phyloP scores from a whole-genome alignment of 306 rosid genomes.

The Delonix regia region DNA sequence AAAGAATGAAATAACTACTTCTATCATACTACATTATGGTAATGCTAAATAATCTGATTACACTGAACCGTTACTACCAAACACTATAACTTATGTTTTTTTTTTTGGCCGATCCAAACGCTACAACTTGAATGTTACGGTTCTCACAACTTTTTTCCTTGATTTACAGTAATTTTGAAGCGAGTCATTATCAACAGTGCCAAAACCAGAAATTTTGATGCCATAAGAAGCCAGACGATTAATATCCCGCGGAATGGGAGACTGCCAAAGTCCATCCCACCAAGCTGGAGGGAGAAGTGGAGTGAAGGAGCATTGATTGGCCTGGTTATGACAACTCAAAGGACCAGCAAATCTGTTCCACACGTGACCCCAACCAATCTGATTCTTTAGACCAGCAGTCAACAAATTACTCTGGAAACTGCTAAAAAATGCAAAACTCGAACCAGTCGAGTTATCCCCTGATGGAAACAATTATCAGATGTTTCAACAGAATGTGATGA shows the following conservation, averaged over 20 bases:
- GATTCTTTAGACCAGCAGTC: slow-evolving; percentile 75
- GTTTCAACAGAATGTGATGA: slow-evolving; percentile 2
- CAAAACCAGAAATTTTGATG: slow-evolving; percentile 59
- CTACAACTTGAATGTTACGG: slow-evolving; percentile 62
- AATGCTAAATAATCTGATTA: slow-evolving; percentile 10
- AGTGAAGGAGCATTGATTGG: slow-evolving; percentile 77
- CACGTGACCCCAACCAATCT: slow-evolving; percentile 96
- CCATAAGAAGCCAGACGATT: slow-evolving; percentile 70
- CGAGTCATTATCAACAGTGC: slow-evolving; percentile 56
- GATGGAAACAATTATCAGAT: slow-evolving; percentile 33
- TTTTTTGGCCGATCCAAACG: no score
- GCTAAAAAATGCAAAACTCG: slow-evolving; percentile 72
- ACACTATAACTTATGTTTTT: slow-evolving; percentile 60
- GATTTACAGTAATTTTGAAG: slow-evolving; percentile 67
- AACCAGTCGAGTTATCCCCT: slow-evolving; percentile 60
- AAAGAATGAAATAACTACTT: slow-evolving; percentile 26
- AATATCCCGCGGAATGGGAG: slow-evolving; percentile 76
- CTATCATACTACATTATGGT: slow-evolving; percentile 31
- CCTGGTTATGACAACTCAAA: slow-evolving; percentile 75
- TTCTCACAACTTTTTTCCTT: slow-evolving; percentile 64
- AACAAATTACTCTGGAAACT: slow-evolving; percentile 83
- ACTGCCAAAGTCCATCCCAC: slow-evolving; percentile 96
- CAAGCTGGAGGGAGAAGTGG: slow-evolving; percentile 93
- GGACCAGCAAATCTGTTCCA: slow-evolving; percentile 96
- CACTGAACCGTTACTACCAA: slow-evolving; percentile 30